Percentiles rank a stretch among this genome's conserved stretches.
Evolutionary conservation across 352 stramenopile species (phyloP).

Genomic region (Peronospora belbahrii): DNA sequence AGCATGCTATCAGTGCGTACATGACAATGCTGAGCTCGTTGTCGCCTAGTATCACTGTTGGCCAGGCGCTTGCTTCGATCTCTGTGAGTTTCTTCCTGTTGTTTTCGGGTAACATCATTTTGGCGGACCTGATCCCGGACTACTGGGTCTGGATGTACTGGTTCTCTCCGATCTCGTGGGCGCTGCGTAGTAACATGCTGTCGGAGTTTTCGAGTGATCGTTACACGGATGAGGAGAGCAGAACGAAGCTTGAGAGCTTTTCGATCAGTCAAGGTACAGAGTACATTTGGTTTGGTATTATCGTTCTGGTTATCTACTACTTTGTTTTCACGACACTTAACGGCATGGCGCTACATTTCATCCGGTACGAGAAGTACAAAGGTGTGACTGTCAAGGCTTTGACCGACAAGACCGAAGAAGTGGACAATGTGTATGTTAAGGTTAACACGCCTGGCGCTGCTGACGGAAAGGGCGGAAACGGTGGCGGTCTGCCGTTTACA

Average conservation of each 20-base stretch:
- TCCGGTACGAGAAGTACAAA: constrained; percentile 41
- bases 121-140: constrained; percentile 51
- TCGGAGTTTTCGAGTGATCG: constrained; percentile 49
- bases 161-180: constrained; percentile 58
- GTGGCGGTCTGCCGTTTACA: constrained; percentile 32
- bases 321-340: constrained; percentile 40
- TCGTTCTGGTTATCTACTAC: constrained; percentile 33
- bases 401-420: constrained; percentile 21
- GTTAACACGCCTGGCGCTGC: constrained; percentile 16
- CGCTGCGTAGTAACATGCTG: constrained; percentile 47
- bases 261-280: constrained; percentile 31
- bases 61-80: constrained; percentile 38
- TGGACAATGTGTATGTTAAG: constrained; percentile 29
- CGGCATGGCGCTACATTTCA: constrained; percentile 35
- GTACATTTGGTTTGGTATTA: constrained; percentile 42
- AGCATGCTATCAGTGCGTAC: constrained; percentile 57
- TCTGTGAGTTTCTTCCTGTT: constrained; percentile 61
- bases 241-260: constrained; percentile 28
- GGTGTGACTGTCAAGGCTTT: constrained; percentile 30
- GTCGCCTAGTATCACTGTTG: constrained; percentile 48
- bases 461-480: constrained; percentile 4
- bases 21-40: constrained; percentile 57
- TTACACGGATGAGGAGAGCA: constrained; percentile 22
- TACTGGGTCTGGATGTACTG: constrained; percentile 82
- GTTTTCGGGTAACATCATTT: constrained; percentile 78